Evolutionary conservation across 768 basidiomycete genomes (phyloP), one percentile per base, ranked within the genome.

Genomic region (Pilatotrama ljubarskyi): DNA sequence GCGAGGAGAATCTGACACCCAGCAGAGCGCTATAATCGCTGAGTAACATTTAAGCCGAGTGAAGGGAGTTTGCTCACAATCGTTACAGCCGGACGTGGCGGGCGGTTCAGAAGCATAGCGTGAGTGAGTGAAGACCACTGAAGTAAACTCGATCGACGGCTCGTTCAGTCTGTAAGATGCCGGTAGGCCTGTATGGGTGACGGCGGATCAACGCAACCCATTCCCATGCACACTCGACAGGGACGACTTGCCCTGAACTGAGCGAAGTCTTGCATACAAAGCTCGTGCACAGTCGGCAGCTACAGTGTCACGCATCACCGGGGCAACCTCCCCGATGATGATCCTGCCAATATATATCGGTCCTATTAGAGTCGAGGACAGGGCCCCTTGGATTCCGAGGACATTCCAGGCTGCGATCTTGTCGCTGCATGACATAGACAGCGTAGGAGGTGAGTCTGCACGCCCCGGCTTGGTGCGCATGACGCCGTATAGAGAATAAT

Each of bases 381-480:
- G 75, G 1, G 91, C 88, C 3, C 96, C 95, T 68, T 96, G 93
- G 24, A 96, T 78, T 0, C 95, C 95, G 3, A 93, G 76, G 0
- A 88, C 82, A 55, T 80, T 85, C 94, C 95, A 98, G 5, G 82
- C 75, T 0, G 93, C 93, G 41, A 98, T 88, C 74, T 98, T 98
- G 71, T 98, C 95, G 64, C 90, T 93, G 74, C 95, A 98, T 0
- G 94, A 93, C 87, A 97, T 91, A 67, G 83, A 92, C 0, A 83
- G 70, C 1, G 95, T 93, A 0, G 86, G 85, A 0, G 87, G 87
- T 0, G 94, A 88, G 69, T 98, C 95, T 0, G 92, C 90, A 52
- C 95, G 85, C 2, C 94, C 96, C 5, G 95, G 95, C 69, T 98
- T 98, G 0, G 96, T 97, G 32, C 95, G 90, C 44, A 98, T 74